Conservation (phyloP, 805 yeast species). For the Candida broadrunensis region DNA sequence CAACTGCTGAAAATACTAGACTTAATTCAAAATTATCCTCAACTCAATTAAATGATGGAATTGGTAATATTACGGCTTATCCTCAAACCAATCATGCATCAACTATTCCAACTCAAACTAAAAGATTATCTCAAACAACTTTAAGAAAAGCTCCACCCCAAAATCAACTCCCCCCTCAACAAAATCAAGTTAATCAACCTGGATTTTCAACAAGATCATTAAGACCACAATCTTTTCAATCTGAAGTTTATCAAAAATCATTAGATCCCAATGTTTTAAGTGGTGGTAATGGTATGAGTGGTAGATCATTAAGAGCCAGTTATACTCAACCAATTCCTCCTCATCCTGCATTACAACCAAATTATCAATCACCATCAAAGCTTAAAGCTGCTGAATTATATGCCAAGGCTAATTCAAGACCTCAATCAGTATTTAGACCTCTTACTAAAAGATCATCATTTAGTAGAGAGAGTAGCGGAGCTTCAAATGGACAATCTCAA, state of each 20-base stretch:
- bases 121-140: constrained; percentile 21
- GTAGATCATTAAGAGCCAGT: constrained; percentile 25
- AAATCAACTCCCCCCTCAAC: constrained; percentile 2
- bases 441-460: constrained; percentile 53
- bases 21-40: constrained; percentile 60
- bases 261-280: neutral
- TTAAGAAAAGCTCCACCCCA: constrained; percentile 24
- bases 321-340: constrained; percentile 33
- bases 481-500: neutral
- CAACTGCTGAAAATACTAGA: constrained; percentile 80
- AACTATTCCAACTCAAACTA: constrained; percentile 2
- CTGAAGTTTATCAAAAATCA: constrained; percentile 4
- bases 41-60: constrained; percentile 27
- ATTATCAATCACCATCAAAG: constrained; percentile 38
- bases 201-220: constrained; percentile 25
- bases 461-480: constrained; percentile 37
- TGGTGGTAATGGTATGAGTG: constrained; percentile 19
- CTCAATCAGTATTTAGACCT: constrained; percentile 36
- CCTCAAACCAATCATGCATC: neutral
- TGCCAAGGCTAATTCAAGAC: constrained; percentile 48
- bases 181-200: constrained; percentile 5
- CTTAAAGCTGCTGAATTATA: constrained; percentile 51
- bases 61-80: neutral
- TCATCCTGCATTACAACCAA: constrained; percentile 39
- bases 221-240: constrained; percentile 31